A percentile compares a stretch with the other conserved stretches of the same genome.
phyloP scores from a whole-genome alignment of 768 basidiomycete genomes.

The Rhizopogon salebrosus region DNA sequence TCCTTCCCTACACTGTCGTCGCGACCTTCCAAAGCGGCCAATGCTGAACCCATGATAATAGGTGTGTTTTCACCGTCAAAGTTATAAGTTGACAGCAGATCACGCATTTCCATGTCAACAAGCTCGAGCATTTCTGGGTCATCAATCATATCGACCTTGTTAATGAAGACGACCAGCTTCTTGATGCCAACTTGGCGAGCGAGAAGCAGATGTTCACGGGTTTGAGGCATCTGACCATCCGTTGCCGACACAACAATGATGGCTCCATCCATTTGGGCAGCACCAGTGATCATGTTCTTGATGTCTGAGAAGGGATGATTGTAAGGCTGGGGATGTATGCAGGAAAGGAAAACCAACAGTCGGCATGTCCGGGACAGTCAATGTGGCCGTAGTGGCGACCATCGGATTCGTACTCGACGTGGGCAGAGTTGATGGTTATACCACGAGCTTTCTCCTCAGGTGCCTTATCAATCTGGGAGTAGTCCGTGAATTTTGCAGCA shows the following conservation, averaged over 20 bases:
- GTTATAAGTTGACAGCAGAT: slow-evolving; percentile 85
- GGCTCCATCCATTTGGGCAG: slow-evolving; percentile 95
- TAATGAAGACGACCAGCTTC: slow-evolving; percentile 97
- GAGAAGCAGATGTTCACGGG: slow-evolving; percentile 94
- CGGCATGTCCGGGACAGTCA: slow-evolving; percentile 95
- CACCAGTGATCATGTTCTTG: slow-evolving; percentile 99
- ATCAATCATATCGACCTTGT: slow-evolving; percentile 96
- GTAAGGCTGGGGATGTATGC: slow-evolving; percentile 7
- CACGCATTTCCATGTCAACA: slow-evolving; percentile 99
- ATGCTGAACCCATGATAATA: slow-evolving; percentile 96
- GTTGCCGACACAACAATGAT: slow-evolving; percentile 97
- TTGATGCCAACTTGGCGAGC: slow-evolving; percentile 98
- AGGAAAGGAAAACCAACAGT: slow-evolving; percentile 53
- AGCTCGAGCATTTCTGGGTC: slow-evolving; percentile 99
- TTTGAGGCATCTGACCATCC: slow-evolving; percentile 99
- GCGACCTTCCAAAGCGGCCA: slow-evolving; percentile 88
- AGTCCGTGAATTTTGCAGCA: slow-evolving; percentile 85
- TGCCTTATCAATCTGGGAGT: slow-evolving; percentile 96
- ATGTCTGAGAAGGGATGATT: slow-evolving; percentile 51
- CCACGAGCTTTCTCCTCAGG: slow-evolving; percentile 99
- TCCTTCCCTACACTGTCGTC: slow-evolving; percentile 72
- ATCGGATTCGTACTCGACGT: slow-evolving; percentile 96
- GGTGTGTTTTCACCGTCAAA: slow-evolving; percentile 97
- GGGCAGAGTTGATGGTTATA: slow-evolving; percentile 98
- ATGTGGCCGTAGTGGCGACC: slow-evolving; percentile 94